Evolutionary conservation across 2,329 filamentous ascomycete species (phyloP).

Genomic region (Fusarium armeniacum): DNA sequence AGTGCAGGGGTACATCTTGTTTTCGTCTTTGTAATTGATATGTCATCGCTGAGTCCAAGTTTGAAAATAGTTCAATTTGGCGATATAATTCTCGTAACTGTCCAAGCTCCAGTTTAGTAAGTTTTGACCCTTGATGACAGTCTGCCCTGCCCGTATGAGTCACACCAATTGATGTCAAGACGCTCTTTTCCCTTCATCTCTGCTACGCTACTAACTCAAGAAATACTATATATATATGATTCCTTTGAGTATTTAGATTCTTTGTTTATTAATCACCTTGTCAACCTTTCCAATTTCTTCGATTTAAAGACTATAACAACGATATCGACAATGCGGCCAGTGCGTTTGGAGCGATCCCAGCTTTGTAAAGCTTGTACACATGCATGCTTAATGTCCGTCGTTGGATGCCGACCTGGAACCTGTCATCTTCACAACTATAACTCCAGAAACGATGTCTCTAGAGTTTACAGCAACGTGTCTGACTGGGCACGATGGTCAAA

Average conservation of each 20-base stretch:
- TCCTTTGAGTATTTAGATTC: background rate
- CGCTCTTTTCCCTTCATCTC: background rate
- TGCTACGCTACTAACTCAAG: fast-evolving
- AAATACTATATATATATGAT: fast-evolving
- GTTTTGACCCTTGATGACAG: background rate
- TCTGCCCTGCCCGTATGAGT: background rate
- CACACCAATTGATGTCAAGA: background rate
- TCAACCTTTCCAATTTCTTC: background rate
- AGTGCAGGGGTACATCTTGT: background rate
- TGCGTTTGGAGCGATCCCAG: background rate
- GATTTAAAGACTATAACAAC: background rate
- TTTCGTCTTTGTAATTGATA: background rate
- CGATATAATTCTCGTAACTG: background rate
- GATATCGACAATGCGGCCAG: background rate
- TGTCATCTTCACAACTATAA: background rate
- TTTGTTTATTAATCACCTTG: fast-evolving
- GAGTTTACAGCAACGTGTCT: fast-evolving
- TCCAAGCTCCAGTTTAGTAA: background rate
- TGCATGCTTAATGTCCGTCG: background rate
- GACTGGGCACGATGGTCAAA: conserved; percentile 15
- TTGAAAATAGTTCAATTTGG: background rate
- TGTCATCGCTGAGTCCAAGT: background rate
- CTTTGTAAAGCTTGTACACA: conserved; percentile 5
- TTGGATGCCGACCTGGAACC: background rate
- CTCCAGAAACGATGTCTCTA: background rate